Conservation (phyloP, 805 yeast species). For the Metschnikowia gelsemii region DNA sequence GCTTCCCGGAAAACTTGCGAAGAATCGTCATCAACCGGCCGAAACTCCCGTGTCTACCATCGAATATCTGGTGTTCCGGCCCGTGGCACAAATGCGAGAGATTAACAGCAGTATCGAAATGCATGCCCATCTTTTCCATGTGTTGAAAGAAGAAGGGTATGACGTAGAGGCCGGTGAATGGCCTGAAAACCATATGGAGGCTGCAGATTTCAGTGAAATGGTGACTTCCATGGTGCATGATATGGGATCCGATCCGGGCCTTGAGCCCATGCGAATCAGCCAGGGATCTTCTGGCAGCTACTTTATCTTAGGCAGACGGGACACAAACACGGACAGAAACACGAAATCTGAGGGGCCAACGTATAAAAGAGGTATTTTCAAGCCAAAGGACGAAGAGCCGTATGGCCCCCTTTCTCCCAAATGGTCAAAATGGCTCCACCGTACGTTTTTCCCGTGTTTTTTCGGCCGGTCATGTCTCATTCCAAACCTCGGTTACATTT, state of each 20-base stretch:
- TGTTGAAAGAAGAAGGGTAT: conserved; percentile 16
- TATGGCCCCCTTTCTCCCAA: conserved; percentile 77
- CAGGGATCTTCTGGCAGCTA: conserved; percentile 74
- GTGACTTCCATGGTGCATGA: conserved; percentile 47
- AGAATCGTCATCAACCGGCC: neutral
- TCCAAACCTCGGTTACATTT: conserved; percentile 69
- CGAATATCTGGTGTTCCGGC: conserved; percentile 55
- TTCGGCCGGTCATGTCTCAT: conserved; percentile 72
- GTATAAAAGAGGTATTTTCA: conserved; percentile 57
- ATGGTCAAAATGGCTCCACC: conserved; percentile 77
- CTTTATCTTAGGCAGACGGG: conserved; percentile 38
- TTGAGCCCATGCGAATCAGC: conserved; percentile 53
- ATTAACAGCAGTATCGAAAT: conserved; percentile 23
- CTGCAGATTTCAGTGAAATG: conserved; percentile 34
- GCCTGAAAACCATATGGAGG: conserved; percentile 26
- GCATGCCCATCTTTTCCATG: conserved; percentile 14
- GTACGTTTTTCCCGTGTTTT: conserved; percentile 74
- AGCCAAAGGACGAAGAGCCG: conserved; percentile 80
- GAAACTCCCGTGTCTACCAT: conserved; percentile 36
- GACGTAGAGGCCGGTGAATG: conserved; percentile 12
- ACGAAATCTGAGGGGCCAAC: conserved; percentile 8
- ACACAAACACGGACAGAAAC: conserved; percentile 17
- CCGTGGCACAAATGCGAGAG: conserved; percentile 22
- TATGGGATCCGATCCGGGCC: conserved; percentile 38
- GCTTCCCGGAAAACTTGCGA: conserved; percentile 4